A percentile compares a stretch with the other conserved stretches of the same genome.
phyloP scores from a whole-genome alignment of 495 filamentous ascomycete species.

The Amorphotheca resinae region DNA sequence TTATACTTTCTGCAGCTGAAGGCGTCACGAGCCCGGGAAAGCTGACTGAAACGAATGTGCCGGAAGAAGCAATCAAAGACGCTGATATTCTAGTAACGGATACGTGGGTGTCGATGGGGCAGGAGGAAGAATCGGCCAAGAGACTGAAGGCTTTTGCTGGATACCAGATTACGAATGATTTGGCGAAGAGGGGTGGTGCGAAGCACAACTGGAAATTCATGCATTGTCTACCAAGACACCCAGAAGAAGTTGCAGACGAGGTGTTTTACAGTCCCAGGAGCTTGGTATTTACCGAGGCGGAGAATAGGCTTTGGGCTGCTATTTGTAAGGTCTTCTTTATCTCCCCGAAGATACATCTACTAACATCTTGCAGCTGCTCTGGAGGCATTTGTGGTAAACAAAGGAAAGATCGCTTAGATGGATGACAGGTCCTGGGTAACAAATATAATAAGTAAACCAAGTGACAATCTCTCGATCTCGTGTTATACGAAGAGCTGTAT shows the following conservation, averaged over 20 bases:
- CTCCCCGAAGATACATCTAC: neutral
- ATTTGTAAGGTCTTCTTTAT: constrained; percentile 42
- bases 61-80: constrained; percentile 78
- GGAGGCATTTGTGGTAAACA: constrained; percentile 84
- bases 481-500: too few species aligned
- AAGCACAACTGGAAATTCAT: constrained; percentile 93
- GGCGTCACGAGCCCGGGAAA: constrained; percentile 46
- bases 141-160: constrained; percentile 71
- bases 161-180: constrained; percentile 75
- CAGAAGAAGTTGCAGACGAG: constrained; percentile 86
- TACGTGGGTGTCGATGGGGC: constrained; percentile 96
- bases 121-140: constrained; percentile 70
- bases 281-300: constrained; percentile 84
- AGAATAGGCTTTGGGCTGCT: constrained; percentile 87
- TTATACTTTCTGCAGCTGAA: constrained; percentile 50
- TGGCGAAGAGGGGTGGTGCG: constrained; percentile 75
- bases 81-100: constrained; percentile 91
- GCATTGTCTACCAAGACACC: constrained; percentile 94
- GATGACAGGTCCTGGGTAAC: too few species aligned
- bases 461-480: too few species aligned
- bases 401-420: constrained; percentile 44
- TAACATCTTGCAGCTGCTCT: constrained; percentile 43
- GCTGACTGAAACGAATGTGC: constrained; percentile 59
- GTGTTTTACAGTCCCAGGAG: constrained; percentile 78
- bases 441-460: too few species aligned